Evolutionary conservation across 169 alveolate species (phyloP).

Genomic region (Cryptosporidium sp.): DNA sequence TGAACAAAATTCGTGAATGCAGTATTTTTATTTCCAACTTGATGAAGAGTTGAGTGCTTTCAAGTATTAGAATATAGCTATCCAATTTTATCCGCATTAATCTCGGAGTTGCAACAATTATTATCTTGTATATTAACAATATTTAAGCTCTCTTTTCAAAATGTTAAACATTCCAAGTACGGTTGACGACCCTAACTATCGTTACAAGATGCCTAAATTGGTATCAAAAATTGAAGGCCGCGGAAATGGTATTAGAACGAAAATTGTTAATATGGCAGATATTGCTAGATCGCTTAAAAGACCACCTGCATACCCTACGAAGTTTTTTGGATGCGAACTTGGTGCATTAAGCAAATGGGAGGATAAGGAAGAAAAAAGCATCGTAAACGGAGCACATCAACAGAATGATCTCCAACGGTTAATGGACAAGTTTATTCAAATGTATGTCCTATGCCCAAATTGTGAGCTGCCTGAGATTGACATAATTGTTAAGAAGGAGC

Average conservation of each 20-base stretch:
- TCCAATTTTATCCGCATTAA: not conserved
- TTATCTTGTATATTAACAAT: constrained; percentile 10
- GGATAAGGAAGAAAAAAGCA: constrained; percentile 93
- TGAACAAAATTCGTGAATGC: constrained; percentile 40
- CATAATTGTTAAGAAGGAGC: constrained; percentile 90
- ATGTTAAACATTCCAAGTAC: constrained; percentile 93
- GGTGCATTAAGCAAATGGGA: constrained; percentile 96
- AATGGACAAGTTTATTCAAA: constrained; percentile 97
- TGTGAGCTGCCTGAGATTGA: constrained; percentile 98
- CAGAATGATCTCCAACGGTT: constrained; percentile 91
- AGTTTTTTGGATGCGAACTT: constrained; percentile 94
- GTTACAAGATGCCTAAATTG: constrained; percentile 97
- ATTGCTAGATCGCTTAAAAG: constrained; percentile 94
- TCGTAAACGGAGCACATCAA: constrained; percentile 94
- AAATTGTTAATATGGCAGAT: constrained; percentile 96
- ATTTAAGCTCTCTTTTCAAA: constrained; percentile 11
- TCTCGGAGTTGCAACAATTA: not conserved
- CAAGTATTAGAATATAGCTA: constrained; percentile 25
- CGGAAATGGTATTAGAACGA: constrained; percentile 98
- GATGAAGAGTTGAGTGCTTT: constrained; percentile 43
- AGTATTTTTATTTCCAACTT: constrained; percentile 24
- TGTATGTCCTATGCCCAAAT: constrained; percentile 97
- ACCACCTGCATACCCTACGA: constrained; percentile 93
- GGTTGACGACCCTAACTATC: constrained; percentile 95
- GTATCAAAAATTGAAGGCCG: constrained; percentile 93